A percentile compares a stretch with the other conserved stretches of the same genome.
These are phyloP conservation scores for Phytophthora nicotianae DNA, from an alignment of 352 stramenopile species.

Conservation along the genomic window DNA sequence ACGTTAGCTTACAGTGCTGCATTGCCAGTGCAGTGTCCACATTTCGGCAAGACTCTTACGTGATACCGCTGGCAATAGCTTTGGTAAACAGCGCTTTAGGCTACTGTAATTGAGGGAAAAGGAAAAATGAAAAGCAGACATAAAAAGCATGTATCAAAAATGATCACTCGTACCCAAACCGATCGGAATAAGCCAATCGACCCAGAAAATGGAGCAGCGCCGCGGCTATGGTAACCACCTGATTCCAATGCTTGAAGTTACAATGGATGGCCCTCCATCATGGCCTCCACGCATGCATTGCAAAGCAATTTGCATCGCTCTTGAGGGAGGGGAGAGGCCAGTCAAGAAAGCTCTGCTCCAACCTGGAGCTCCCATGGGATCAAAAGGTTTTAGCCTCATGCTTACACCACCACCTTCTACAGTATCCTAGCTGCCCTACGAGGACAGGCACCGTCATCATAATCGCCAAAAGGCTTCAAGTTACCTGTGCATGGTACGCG, in stretches of 20 bases:
- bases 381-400: no score
- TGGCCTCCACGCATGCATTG: background rate
- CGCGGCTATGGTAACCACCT: background rate
- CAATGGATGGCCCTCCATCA: background rate
- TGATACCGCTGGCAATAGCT: no score
- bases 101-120: background rate
- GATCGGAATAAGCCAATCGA: background rate
- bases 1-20: no score
- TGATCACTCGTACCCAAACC: background rate
- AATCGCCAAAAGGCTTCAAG: background rate
- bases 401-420: no score
- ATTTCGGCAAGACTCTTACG: no score
- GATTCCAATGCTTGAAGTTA: constrained; percentile 1
- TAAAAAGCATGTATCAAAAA: no score
- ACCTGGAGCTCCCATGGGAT: no score
- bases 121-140: no score
- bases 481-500: background rate
- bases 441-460: background rate
- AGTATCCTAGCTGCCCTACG: no score
- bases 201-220: background rate
- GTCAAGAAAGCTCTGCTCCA: no score
- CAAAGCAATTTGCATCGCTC: background rate
- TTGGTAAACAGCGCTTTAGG: no score
- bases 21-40: no score
- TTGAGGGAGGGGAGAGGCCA: background rate